Percentiles rank a stretch among this genome's conserved stretches.
Evolutionary conservation across 345 rosid genomes (phyloP).

Genomic region (Brassica incana): DNA sequence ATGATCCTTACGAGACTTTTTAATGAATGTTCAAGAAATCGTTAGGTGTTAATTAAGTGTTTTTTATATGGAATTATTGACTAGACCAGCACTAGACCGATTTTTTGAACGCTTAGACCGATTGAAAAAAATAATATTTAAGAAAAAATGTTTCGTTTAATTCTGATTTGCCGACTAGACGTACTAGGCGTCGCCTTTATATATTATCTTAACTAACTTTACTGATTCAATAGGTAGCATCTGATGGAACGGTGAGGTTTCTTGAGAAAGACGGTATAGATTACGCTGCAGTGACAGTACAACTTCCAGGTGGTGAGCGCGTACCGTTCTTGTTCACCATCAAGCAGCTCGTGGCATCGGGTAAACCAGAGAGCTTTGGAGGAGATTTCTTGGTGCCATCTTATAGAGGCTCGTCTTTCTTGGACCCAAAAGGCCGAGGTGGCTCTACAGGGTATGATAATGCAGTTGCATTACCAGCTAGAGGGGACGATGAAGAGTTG

Average conservation of each 20-base stretch:
- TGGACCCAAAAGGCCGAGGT: slow-evolving; percentile 94
- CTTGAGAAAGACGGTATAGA: slow-evolving; percentile 84
- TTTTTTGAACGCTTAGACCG: background rate
- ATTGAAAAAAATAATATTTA: background rate
- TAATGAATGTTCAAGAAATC: background rate
- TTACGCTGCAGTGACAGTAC: slow-evolving; percentile 84
- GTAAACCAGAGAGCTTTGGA: slow-evolving; percentile 70
- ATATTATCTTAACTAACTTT: background rate
- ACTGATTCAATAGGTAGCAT: slow-evolving; percentile 30
- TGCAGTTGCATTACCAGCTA: background rate
- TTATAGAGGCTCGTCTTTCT: slow-evolving; percentile 80
- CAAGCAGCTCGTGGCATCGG: slow-evolving; percentile 76
- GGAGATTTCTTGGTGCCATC: slow-evolving; percentile 81
- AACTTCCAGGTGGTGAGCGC: slow-evolving; percentile 84
- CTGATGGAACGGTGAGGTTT: slow-evolving; percentile 56
- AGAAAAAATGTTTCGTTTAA: background rate
- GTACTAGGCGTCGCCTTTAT: too few relatives aligned
- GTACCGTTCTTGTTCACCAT: slow-evolving; percentile 89
- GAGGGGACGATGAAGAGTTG: slow-evolving; percentile 32
- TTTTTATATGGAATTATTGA: background rate
- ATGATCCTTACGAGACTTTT: background rate
- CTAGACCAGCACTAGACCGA: background rate
- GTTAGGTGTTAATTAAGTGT: background rate
- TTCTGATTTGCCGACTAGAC: background rate
- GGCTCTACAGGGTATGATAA: slow-evolving; percentile 50